A percentile compares a stretch with the other conserved stretches of the same genome.
phyloP scores from a whole-genome alignment of 139 green algal genomes.

The Volvox reticuliferus region DNA sequence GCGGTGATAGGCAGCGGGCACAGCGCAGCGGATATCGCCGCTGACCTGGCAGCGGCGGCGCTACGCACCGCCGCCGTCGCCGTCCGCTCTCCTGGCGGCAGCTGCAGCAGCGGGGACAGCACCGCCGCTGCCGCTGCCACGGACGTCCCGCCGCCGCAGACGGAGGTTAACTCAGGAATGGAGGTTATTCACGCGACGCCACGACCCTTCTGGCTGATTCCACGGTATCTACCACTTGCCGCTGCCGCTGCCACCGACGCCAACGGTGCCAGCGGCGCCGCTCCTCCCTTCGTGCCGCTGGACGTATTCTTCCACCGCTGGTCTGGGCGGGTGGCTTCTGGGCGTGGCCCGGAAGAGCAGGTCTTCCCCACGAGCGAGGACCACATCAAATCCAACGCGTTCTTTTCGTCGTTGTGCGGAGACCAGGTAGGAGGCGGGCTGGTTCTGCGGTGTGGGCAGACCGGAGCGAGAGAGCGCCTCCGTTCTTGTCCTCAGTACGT shows the following conservation, averaged over 20 bases:
- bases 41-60: slow-evolving; percentile 9
- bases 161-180: neutral
- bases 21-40: slow-evolving; percentile 29
- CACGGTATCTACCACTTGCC: slow-evolving; percentile 9
- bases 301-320: neutral
- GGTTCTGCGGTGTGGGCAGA: too few relatives aligned
- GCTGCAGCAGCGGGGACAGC: neutral
- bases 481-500: too few relatives aligned
- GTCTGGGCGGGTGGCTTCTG: neutral
- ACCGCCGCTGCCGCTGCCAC: too few relatives aligned
- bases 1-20: neutral
- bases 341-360: neutral
- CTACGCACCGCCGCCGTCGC: neutral
- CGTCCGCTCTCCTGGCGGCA: neutral
- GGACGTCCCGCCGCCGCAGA: too few relatives aligned
- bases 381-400: neutral
- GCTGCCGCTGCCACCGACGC: neutral
- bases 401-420: neutral
- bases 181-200: slow-evolving; percentile 9
- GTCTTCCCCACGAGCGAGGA: neutral
- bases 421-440: neutral
- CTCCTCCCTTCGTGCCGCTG: neutral
- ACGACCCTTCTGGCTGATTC: slow-evolving; percentile 16
- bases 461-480: too few relatives aligned
- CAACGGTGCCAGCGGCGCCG: too few relatives aligned